A percentile compares a stretch with the other conserved stretches of the same genome.
Conservation (phyloP, 2,329 filamentous ascomycete species). For the Didymella sp. region DNA sequence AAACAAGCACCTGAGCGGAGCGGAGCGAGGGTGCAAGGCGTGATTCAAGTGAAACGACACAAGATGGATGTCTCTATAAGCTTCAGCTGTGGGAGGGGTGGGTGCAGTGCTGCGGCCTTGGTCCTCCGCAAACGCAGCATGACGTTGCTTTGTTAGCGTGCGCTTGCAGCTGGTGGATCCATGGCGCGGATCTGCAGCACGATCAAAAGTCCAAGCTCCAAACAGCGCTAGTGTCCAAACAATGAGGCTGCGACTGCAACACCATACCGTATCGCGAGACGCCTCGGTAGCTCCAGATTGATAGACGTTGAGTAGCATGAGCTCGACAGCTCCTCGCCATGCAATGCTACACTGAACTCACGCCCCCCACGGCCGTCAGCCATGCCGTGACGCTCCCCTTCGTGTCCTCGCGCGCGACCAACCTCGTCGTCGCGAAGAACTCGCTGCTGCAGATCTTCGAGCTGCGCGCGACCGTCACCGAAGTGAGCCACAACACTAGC, state of each 20-base stretch:
- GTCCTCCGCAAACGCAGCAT: slow-evolving; percentile 4
- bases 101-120: slow-evolving; percentile 1
- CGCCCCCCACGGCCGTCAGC: slow-evolving; percentile 91
- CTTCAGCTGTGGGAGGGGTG: background rate
- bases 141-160: no score
- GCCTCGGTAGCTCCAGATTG: no score
- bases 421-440: slow-evolving; percentile 89
- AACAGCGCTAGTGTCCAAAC: background rate
- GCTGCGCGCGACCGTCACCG: slow-evolving; percentile 70
- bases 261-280: no score
- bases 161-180: slow-evolving; percentile 10
- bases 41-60: background rate
- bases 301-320: background rate
- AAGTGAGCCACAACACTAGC: slow-evolving; percentile 53
- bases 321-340: slow-evolving; percentile 57
- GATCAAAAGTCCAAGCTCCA: background rate
- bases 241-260: background rate
- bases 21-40: background rate
- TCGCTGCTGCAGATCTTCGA: slow-evolving; percentile 92
- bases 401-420: slow-evolving; percentile 74
- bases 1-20: no score
- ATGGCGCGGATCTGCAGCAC: background rate
- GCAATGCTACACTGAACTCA: slow-evolving; percentile 98
- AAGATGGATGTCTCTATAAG: background rate
- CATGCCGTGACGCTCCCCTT: slow-evolving; percentile 84